phyloP scores from a whole-genome alignment of 2,329 filamentous ascomycete genomes.

The Penicillium sp. region DNA sequence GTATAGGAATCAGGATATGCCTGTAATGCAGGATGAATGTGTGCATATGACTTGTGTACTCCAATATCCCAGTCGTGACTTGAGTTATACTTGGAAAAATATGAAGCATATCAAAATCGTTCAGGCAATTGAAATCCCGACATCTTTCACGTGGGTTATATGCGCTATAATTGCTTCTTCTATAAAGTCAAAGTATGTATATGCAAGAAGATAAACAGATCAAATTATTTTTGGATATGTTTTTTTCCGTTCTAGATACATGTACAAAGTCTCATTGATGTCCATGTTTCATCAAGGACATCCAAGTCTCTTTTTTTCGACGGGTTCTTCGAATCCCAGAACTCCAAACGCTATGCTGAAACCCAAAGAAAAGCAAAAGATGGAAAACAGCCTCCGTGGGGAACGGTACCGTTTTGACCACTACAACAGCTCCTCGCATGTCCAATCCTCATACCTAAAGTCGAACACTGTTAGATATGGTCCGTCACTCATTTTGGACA shows the following conservation, averaged over 20 bases:
- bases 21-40: background rate
- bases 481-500: background rate
- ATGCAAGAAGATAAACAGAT: conserved; percentile 14
- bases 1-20: background rate
- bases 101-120: background rate
- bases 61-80: background rate
- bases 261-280: conserved; percentile 20
- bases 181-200: background rate
- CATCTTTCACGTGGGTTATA: background rate
- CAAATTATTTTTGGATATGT: conserved; percentile 18
- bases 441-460: conserved; percentile 96
- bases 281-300: conserved; percentile 17
- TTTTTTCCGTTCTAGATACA: conserved; percentile 25
- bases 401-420: conserved; percentile 11
- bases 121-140: background rate
- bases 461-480: conserved; percentile 10
- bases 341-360: conserved; percentile 46
- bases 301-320: conserved; percentile 20
- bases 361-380: conserved; percentile 25
- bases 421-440: conserved; percentile 85
- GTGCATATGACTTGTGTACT: background rate
- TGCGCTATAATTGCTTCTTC: background rate
- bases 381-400: conserved; percentile 21
- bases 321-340: conserved; percentile 32
- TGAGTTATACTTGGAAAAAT: background rate